A percentile compares a stretch with the other conserved stretches of the same genome.
These are phyloP conservation scores for Picea glauca DNA, from an alignment of 75 land plant species.

Conservation along the genomic window DNA sequence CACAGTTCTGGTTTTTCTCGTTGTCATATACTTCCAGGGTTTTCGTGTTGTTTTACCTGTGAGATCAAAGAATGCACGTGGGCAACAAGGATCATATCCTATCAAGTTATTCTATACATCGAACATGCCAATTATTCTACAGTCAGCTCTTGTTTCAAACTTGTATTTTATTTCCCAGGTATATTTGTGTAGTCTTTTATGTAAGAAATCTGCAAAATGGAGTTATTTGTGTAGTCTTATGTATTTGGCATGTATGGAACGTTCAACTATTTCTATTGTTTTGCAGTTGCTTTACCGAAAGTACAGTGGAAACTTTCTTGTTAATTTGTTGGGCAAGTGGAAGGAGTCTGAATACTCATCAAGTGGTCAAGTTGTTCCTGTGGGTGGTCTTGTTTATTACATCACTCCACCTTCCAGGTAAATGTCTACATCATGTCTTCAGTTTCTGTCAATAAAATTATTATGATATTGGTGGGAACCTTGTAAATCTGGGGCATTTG, in stretches of 20 bases:
- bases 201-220: neutral
- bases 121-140: conserved; percentile 83
- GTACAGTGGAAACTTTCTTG: conserved; percentile 48
- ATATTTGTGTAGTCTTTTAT: neutral
- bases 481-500: neutral
- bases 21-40: conserved; percentile 79
- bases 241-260: neutral
- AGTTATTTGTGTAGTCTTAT: neutral
- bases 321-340: conserved; percentile 57
- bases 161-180: conserved; percentile 83
- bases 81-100: conserved; percentile 77
- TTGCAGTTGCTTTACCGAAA: conserved; percentile 45
- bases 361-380: conserved; percentile 54
- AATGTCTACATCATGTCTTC: neutral
- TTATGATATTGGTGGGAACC: neutral
- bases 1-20: conserved; percentile 62
- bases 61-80: conserved; percentile 69
- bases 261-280: conserved; percentile 2
- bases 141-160: conserved; percentile 76
- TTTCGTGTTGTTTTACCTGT: conserved; percentile 77
- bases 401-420: conserved; percentile 59
- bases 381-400: conserved; percentile 60
- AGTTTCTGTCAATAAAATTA: neutral
- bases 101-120: conserved; percentile 83
- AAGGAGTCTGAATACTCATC: conserved; percentile 59